Conservation (phyloP, 805 yeast species). For the Hagleromyces aurorensis region DNA sequence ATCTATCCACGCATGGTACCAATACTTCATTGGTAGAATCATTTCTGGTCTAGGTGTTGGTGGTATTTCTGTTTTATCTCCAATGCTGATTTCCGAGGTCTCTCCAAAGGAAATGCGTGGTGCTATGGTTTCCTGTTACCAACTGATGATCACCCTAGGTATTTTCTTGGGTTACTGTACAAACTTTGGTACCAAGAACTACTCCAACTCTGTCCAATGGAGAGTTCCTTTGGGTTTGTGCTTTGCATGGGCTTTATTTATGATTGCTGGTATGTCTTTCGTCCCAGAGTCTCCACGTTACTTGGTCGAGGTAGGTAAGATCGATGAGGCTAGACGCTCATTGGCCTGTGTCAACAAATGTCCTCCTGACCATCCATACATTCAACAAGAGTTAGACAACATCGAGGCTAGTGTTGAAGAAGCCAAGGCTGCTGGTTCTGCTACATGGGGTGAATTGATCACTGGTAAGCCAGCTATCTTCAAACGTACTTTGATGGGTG, state of each 20-base stretch:
- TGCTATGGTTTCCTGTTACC: slow-evolving; percentile 63
- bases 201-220: slow-evolving; percentile 51
- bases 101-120: slow-evolving; percentile 50
- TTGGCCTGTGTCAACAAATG: slow-evolving; percentile 53
- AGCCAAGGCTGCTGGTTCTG: slow-evolving; percentile 54
- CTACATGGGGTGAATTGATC: slow-evolving; percentile 57
- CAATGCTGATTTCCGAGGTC: slow-evolving; percentile 52
- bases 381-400: slow-evolving; percentile 48
- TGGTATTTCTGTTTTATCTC: slow-evolving; percentile 65
- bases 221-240: slow-evolving; percentile 63
- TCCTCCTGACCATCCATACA: slow-evolving; percentile 44
- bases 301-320: slow-evolving; percentile 46
- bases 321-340: slow-evolving; percentile 57
- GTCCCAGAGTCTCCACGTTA: slow-evolving; percentile 77
- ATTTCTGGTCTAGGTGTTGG: slow-evolving; percentile 76
- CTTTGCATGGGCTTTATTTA: slow-evolving; percentile 41
- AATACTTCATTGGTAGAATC: slow-evolving; percentile 61
- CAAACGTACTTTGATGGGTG: slow-evolving; percentile 43
- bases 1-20: slow-evolving; percentile 52
- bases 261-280: slow-evolving; percentile 36
- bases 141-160: slow-evolving; percentile 66
- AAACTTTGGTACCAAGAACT: slow-evolving; percentile 48
- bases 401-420: slow-evolving; percentile 55
- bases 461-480: slow-evolving; percentile 59
- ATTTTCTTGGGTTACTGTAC: slow-evolving; percentile 73